Conservation (phyloP, 2,329 filamentous ascomycete genomes). For the Malbranchea cinnamomea region DNA sequence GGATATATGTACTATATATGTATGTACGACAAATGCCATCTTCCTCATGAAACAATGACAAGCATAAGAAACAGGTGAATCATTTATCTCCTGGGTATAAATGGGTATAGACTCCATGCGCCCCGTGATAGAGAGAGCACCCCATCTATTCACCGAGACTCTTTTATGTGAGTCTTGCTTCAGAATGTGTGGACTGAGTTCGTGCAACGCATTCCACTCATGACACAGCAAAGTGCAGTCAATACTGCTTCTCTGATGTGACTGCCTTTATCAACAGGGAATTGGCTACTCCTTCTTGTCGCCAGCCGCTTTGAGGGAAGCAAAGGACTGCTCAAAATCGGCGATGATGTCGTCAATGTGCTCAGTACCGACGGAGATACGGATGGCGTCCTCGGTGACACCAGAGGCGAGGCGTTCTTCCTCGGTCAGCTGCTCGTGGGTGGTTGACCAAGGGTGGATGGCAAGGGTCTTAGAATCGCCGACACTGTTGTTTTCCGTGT, state of each 20-base stretch:
- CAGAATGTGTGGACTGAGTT: too few species aligned
- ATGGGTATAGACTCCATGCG: too few species aligned
- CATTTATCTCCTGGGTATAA: too few species aligned
- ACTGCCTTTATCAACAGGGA: slow-evolving; percentile 3
- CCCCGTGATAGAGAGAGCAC: too few species aligned
- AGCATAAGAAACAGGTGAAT: too few species aligned
- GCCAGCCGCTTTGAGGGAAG: slow-evolving; percentile 29
- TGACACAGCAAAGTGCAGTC: too few species aligned
- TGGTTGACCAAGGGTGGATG: slow-evolving; percentile 91
- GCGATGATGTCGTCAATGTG: slow-evolving; percentile 95
- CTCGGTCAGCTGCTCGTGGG: slow-evolving; percentile 78
- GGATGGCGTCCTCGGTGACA: slow-evolving; percentile 77
- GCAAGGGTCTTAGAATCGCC: slow-evolving; percentile 90
- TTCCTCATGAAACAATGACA: too few species aligned
- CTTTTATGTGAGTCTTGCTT: too few species aligned
- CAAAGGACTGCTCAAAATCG: slow-evolving; percentile 86
- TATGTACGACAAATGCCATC: too few species aligned
- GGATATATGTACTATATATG: too few species aligned
- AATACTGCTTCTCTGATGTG: too few species aligned
- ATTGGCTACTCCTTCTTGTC: slow-evolving; percentile 4
- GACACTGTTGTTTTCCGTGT: slow-evolving; percentile 39
- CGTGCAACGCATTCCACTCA: slow-evolving; percentile 1
- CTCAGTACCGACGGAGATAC: slow-evolving; percentile 89
- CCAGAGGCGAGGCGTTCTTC: slow-evolving; percentile 69
- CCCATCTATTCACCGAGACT: too few species aligned